Base-by-base conservation (phyloP, 2,329 filamentous ascomycete species). In the Beauveria sp. region DNA sequence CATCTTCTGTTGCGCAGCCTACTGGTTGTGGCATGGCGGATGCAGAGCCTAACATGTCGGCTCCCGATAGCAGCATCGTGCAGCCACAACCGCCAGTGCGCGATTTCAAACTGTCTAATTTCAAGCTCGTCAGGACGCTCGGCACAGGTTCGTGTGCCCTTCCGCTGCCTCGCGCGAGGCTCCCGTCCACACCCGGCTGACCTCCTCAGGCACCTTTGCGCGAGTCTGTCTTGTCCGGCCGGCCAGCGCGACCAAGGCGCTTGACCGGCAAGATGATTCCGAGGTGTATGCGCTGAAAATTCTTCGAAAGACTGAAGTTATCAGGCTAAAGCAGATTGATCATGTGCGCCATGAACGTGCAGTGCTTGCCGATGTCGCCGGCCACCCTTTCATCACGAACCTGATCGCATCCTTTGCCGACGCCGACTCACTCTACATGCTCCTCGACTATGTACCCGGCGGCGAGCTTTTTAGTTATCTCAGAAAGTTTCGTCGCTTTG, bases 401-500 rank as follows among this genome's bases (percentile, higher is more conserved):
- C 83, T 93, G 70, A 80, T 89, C 55, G 88, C 87, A 64, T 91
- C 89, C 66, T 95, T 93, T 77, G 87, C 90, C 70, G 90, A 93
- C 75, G 78, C 80, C 68, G 88, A 92, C 69, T 90, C 88, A 20
- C 78, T 93, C 49, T 93, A 93, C 72, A 89, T 93, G 83, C 82
- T 93, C 66, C 87, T 93, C 68, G 89, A 92, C 74, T 93, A 92
- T 73, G 87, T 91, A 66, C 90, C 89, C 58, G 90, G 90, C 61
- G 90, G 90, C 71, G 90, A 95, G 77, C 85, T 95, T 45, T 93
- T 95, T 74, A 91, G 86, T 68, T 93, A 93, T 70, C 80, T 95
- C 51, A 85, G 90, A 66, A 86, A 89, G 74, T 85, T 88, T 65
- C 84, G 89, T 64, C 86, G 89, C 65, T 95, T 95, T 74, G 88